Conservation (phyloP, 768 basidiomycete genomes). For the Russula griseocarnosa region DNA sequence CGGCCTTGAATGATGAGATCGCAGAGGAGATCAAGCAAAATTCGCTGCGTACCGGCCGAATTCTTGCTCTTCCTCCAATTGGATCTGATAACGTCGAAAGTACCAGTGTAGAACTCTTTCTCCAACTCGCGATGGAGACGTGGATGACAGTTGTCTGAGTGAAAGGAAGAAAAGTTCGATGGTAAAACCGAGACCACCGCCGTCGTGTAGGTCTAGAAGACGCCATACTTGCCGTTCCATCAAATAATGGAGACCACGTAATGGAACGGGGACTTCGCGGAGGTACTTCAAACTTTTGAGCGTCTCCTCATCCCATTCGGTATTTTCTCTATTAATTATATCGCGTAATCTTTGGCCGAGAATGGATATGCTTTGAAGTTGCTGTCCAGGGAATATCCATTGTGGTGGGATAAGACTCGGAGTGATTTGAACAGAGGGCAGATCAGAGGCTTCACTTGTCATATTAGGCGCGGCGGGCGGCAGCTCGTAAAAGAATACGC, state of each 20-base stretch:
- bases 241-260: background rate
- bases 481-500: no score
- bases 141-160: background rate
- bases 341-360: background rate
- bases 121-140: background rate
- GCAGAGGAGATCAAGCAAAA: constrained; percentile 7
- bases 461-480: no score
- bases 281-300: background rate
- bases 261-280: background rate
- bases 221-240: constrained; percentile 14
- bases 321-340: background rate
- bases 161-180: constrained; percentile 16
- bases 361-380: background rate
- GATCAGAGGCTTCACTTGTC: background rate
- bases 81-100: background rate
- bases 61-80: background rate
- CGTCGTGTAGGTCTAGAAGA: constrained; percentile 7
- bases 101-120: background rate
- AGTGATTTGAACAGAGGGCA: background rate
- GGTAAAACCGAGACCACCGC: background rate
- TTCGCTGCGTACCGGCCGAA: background rate
- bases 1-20: constrained; percentile 6
- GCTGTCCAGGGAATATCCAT: background rate
- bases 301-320: background rate
- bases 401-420: background rate